A percentile compares a stretch with the other conserved stretches of the same genome.
Evolutionary conservation across 1,284 basidiomycete genomes (phyloP).

Genomic region (Ganoderma meredithae): DNA sequence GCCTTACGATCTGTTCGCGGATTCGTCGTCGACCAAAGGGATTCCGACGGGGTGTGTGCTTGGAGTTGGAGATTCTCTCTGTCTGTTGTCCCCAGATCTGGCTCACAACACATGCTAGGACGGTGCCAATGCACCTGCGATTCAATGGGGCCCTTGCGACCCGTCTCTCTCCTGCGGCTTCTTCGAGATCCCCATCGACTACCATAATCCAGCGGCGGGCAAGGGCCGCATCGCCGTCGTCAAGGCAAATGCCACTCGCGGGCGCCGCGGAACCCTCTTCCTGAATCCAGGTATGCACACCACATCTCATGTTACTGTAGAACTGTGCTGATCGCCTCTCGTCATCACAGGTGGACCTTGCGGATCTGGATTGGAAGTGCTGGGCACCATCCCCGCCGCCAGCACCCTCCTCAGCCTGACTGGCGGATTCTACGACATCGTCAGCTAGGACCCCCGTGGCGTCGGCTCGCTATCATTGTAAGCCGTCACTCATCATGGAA

Average conservation of each 20-base stretch:
- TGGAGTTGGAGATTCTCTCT: too few species aligned
- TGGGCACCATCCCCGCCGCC: not conserved
- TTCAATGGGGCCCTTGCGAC: too few species aligned
- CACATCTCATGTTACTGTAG: not conserved
- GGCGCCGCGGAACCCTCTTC: conserved; percentile 21
- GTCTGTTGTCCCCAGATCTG: too few species aligned
- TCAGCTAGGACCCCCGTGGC: conserved; percentile 26
- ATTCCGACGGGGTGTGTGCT: not conserved
- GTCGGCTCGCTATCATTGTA: conserved; percentile 24
- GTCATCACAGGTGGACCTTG: conserved; percentile 17
- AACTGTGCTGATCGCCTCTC: not conserved
- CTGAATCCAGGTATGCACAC: conserved; percentile 22
- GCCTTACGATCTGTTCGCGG: not conserved
- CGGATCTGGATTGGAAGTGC: conserved; percentile 4
- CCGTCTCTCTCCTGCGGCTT: conserved; percentile 14
- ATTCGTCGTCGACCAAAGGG: not conserved
- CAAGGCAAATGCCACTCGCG: conserved; percentile 20
- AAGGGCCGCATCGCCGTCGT: conserved; percentile 16
- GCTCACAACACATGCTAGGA: too few species aligned
- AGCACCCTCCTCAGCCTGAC: conserved; percentile 13
- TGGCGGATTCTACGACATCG: conserved; percentile 19
- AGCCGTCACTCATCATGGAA: not conserved
- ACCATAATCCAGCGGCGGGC: conserved; percentile 19
- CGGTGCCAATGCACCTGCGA: too few species aligned
- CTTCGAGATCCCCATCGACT: conserved; percentile 27